Percentiles rank a stretch among this genome's conserved stretches.
phyloP scores from a whole-genome alignment of 768 basidiomycete species.

The Tremella fuciformis region DNA sequence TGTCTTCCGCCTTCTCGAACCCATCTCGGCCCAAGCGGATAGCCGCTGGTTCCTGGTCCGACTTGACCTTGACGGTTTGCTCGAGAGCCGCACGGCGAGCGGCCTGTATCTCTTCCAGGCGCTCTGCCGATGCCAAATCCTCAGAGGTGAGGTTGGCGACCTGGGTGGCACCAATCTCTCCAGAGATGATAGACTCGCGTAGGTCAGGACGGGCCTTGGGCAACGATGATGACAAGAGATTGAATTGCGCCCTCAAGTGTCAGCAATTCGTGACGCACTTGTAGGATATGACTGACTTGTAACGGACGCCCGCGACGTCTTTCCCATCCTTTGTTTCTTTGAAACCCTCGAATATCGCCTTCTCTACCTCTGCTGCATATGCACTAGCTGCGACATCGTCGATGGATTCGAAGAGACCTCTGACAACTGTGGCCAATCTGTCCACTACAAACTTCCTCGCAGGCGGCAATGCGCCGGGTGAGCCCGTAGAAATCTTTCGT shows the following conservation, averaged over 20 bases:
- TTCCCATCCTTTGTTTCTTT: slow-evolving; percentile 44
- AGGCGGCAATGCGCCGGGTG: slow-evolving; percentile 23
- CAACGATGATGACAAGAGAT: slow-evolving; percentile 38
- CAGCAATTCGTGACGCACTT: slow-evolving; percentile 3
- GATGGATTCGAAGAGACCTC: slow-evolving; percentile 19
- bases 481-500: background rate
- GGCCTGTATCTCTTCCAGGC: slow-evolving; percentile 34
- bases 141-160: slow-evolving; percentile 39
- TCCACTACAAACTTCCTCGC: slow-evolving; percentile 31
- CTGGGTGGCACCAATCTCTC: slow-evolving; percentile 21
- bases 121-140: slow-evolving; percentile 43
- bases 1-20: slow-evolving; percentile 36
- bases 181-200: slow-evolving; percentile 23
- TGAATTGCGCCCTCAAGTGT: slow-evolving; percentile 40
- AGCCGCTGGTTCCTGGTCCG: slow-evolving; percentile 11
- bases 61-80: slow-evolving; percentile 33
- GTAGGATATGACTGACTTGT: slow-evolving; percentile 41
- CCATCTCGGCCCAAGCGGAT: slow-evolving; percentile 43
- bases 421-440: slow-evolving; percentile 24
- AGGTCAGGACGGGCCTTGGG: slow-evolving; percentile 36
- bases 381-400: slow-evolving; percentile 15
- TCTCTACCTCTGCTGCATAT: slow-evolving; percentile 40
- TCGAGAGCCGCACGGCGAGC: slow-evolving; percentile 29
- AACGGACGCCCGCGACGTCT: slow-evolving; percentile 33
- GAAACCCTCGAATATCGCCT: slow-evolving; percentile 35